These are phyloP conservation scores for Barnettozyma siamensis DNA, from an alignment of 805 yeast species.

Conservation along the genomic window DNA sequence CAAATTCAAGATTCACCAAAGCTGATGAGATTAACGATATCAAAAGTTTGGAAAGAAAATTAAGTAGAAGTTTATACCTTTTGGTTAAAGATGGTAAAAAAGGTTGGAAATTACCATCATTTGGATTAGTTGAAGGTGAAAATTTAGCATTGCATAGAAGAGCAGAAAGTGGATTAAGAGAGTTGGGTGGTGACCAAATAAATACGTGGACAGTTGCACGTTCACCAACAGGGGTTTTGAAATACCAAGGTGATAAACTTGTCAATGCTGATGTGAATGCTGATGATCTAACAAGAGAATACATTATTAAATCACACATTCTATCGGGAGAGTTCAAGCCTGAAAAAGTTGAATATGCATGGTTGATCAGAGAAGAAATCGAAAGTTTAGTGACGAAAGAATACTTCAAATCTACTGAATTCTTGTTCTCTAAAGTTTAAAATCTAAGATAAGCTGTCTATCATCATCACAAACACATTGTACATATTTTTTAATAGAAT, in stretches of 20 bases:
- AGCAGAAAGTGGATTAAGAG: constrained; percentile 70
- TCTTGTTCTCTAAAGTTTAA: constrained; percentile 30
- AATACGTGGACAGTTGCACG: constrained; percentile 90
- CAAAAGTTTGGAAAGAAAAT: constrained; percentile 68
- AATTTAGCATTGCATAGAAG: constrained; percentile 49
- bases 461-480: too few species aligned
- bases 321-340: constrained; percentile 70
- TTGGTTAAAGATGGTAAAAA: constrained; percentile 43
- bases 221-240: constrained; percentile 72
- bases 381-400: constrained; percentile 41
- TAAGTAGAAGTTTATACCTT: constrained; percentile 76
- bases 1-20: constrained; percentile 66
- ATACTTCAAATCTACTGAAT: constrained; percentile 51
- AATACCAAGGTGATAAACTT: constrained; percentile 28
- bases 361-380: constrained; percentile 84
- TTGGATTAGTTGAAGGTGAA: constrained; percentile 37
- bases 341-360: constrained; percentile 49
- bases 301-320: constrained; percentile 80
- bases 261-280: constrained; percentile 16
- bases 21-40: constrained; percentile 66
- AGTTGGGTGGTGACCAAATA: constrained; percentile 66
- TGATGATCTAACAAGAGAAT: constrained; percentile 43
- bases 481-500: too few species aligned
- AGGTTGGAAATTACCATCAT: constrained; percentile 80
- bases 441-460: too few species aligned